These are phyloP conservation scores for Kluyveromyces siamensis DNA, from an alignment of 805 yeast species.

Conservation along the genomic window DNA sequence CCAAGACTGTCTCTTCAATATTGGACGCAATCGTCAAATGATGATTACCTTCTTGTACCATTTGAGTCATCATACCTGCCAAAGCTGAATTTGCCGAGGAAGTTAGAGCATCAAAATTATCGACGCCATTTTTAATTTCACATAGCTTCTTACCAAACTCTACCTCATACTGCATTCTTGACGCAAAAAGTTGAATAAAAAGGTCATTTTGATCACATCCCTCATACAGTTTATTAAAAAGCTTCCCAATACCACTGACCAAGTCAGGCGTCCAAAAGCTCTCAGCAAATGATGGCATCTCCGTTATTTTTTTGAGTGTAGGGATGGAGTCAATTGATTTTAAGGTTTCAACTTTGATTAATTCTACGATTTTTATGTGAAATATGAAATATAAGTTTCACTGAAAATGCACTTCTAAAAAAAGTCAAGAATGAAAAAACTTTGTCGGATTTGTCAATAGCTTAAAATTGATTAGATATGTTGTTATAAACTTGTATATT, in stretches of 20 bases:
- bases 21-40: slow-evolving; percentile 56
- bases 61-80: slow-evolving; percentile 40
- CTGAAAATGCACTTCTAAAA: neutral
- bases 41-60: slow-evolving; percentile 55
- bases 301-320: neutral
- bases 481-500: neutral
- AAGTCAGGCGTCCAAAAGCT: slow-evolving; percentile 72
- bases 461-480: too few relatives aligned
- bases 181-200: slow-evolving; percentile 52
- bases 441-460: too few relatives aligned
- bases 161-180: slow-evolving; percentile 65
- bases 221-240: slow-evolving; percentile 45
- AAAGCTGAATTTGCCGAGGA: slow-evolving; percentile 30
- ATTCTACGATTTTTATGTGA: neutral
- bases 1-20: slow-evolving; percentile 50
- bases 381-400: neutral
- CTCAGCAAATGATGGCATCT: slow-evolving; percentile 53
- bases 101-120: slow-evolving; percentile 8
- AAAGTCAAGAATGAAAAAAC: neutral
- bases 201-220: slow-evolving; percentile 68
- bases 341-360: neutral
- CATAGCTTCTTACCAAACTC: slow-evolving; percentile 50
- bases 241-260: slow-evolving; percentile 40
- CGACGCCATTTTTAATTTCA: slow-evolving; percentile 15
- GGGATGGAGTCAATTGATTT: neutral